Conservation (phyloP, 345 rosid species). For the Microthlaspi erraticum region DNA sequence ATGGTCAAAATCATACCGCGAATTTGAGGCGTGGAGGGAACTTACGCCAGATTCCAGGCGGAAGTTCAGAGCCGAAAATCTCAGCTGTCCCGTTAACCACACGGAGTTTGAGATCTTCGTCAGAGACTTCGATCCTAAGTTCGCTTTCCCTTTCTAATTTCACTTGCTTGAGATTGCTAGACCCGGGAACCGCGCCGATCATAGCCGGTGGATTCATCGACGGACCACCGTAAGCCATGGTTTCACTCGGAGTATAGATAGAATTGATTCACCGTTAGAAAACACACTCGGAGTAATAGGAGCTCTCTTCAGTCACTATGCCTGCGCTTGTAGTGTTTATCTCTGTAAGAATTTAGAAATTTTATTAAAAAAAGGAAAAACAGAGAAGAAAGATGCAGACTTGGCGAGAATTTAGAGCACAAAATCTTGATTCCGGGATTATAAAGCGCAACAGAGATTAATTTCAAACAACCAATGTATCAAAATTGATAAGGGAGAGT, state of each 20-base stretch:
- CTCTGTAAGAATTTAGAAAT: background rate
- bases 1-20: conserved; percentile 51
- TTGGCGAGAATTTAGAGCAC: background rate
- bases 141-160: conserved; percentile 88
- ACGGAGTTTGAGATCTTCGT: conserved; percentile 75
- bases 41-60: conserved; percentile 83
- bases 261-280: conserved; percentile 47
- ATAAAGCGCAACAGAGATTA: background rate
- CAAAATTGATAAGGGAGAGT: background rate
- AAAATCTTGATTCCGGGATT: background rate
- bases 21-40: conserved; percentile 89
- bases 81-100: conserved; percentile 83
- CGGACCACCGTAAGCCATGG: conserved; percentile 53
- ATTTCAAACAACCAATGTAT: background rate
- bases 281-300: background rate
- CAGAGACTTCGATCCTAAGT: conserved; percentile 87
- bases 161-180: conserved; percentile 61
- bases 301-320: background rate
- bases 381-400: conserved; percentile 8
- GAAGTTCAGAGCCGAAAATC: conserved; percentile 88
- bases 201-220: conserved; percentile 43
- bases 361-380: background rate
- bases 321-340: background rate
- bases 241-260: conserved; percentile 21
- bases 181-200: conserved; percentile 40